Conservation (phyloP, 441 rosid genomes). For the Omphalea diandra region DNA sequence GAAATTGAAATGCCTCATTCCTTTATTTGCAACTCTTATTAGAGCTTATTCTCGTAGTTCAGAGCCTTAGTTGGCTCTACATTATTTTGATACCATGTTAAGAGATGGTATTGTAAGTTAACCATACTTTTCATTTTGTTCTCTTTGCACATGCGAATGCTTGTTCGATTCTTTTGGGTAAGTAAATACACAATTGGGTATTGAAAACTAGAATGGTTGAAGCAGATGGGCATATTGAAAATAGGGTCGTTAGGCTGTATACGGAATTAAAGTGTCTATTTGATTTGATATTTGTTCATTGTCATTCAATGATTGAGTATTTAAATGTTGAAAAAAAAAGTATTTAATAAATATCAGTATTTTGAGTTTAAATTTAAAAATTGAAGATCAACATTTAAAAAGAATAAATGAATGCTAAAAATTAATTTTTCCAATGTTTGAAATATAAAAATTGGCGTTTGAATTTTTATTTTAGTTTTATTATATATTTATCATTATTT, state of each 20-base stretch:
- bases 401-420: too few relatives aligned
- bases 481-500: too few relatives aligned
- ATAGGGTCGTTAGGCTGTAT: slow-evolving; percentile 36
- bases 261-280: too few relatives aligned
- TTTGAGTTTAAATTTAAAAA: too few relatives aligned
- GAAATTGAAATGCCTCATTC: slow-evolving; percentile 31
- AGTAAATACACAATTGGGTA: slow-evolving; percentile 45
- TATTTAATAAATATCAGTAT: too few relatives aligned
- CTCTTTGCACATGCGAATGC: slow-evolving; percentile 39
- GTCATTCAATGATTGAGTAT: too few relatives aligned
- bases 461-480: too few relatives aligned
- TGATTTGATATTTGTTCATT: too few relatives aligned
- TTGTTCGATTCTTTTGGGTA: slow-evolving; percentile 27
- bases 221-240: slow-evolving; percentile 50
- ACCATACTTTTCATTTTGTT: slow-evolving; percentile 46
- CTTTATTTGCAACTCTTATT: slow-evolving; percentile 49
- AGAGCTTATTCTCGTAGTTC: slow-evolving; percentile 44
- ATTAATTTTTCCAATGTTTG: too few relatives aligned
- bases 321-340: too few relatives aligned
- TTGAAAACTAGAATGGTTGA: slow-evolving; percentile 38
- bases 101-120: slow-evolving; percentile 28
- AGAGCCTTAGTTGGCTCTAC: slow-evolving; percentile 37
- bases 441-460: too few relatives aligned
- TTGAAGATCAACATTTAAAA: too few relatives aligned
- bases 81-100: slow-evolving; percentile 42